Conservation (phyloP, 1,284 basidiomycete genomes). For the Rhodotorula sp. region DNA sequence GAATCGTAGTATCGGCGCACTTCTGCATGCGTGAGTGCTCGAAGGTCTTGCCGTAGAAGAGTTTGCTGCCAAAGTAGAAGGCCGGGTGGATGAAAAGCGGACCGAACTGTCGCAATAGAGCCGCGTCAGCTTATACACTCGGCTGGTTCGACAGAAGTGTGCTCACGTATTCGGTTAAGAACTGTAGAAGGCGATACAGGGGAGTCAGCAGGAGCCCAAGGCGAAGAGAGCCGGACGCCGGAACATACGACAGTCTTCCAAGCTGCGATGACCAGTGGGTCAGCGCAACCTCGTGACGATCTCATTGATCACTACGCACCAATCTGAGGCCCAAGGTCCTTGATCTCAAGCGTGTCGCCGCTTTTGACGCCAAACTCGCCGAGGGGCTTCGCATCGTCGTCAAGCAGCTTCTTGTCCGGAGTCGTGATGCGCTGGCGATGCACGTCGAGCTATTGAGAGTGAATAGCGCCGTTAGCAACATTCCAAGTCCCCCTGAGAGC, state of each 20-base stretch:
- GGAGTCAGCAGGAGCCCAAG: conserved; percentile 1
- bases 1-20: conserved; percentile 49
- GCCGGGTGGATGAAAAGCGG: conserved; percentile 89
- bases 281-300: neutral
- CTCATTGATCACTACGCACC: conserved; percentile 45
- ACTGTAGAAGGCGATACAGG: conserved; percentile 47
- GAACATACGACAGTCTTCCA: conserved; percentile 67
- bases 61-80: conserved; percentile 65
- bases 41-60: conserved; percentile 68
- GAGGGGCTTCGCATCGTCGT: conserved; percentile 59
- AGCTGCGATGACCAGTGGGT: conserved; percentile 20
- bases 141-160: accelerated
- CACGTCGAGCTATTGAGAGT: neutral
- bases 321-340: conserved; percentile 85
- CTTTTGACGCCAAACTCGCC: conserved; percentile 60
- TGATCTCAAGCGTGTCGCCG: conserved; percentile 66
- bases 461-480: neutral
- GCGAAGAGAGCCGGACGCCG: neutral
- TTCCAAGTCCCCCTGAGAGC: neutral
- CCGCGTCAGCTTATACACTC: neutral
- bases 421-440: conserved; percentile 65
- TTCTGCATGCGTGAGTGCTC: conserved; percentile 75
- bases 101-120: conserved; percentile 61
- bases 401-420: conserved; percentile 61
- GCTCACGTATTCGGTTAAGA: conserved; percentile 81